Evolutionary conservation across 2,329 filamentous ascomycete species (phyloP).

Genomic region (Calycina herbarum): DNA sequence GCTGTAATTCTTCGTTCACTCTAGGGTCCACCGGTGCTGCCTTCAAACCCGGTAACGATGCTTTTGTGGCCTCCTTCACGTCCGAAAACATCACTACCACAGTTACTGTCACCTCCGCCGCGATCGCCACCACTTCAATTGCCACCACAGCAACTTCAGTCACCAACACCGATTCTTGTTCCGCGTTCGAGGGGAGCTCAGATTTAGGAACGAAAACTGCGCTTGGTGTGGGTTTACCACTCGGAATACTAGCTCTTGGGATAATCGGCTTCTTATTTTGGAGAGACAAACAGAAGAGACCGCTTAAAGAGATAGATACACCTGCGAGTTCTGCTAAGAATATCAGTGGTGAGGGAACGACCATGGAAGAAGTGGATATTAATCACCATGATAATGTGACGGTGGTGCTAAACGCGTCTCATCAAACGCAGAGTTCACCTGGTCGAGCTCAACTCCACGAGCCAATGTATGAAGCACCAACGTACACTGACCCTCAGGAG

Average conservation of each 20-base stretch:
- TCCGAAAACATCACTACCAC: neutral
- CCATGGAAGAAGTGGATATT: neutral
- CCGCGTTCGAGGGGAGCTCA: neutral
- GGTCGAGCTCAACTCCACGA: neutral
- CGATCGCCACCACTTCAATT: neutral
- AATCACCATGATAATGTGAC: neutral
- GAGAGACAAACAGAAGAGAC: constrained; percentile 18
- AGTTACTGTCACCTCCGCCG: constrained; percentile 11
- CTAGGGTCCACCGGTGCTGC: constrained; percentile 15
- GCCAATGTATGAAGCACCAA: neutral
- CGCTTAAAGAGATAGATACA: neutral
- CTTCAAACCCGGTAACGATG: constrained; percentile 23
- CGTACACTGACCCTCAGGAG: neutral
- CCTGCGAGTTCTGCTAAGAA: neutral
- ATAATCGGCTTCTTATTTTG: constrained; percentile 22
- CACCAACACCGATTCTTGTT: neutral
- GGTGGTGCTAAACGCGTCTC: too few species aligned
- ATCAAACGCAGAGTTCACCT: too few species aligned
- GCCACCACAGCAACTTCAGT: neutral
- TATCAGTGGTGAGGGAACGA: too few species aligned
- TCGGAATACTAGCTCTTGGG: constrained; percentile 21
- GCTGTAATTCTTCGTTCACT: constrained; percentile 18
- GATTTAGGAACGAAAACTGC: constrained; percentile 23
- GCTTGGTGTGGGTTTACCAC: constrained; percentile 23
- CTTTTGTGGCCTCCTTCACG: constrained; percentile 11